Conservation (phyloP, 1,139 yeast species). For the Sugiyamaella japonica region DNA sequence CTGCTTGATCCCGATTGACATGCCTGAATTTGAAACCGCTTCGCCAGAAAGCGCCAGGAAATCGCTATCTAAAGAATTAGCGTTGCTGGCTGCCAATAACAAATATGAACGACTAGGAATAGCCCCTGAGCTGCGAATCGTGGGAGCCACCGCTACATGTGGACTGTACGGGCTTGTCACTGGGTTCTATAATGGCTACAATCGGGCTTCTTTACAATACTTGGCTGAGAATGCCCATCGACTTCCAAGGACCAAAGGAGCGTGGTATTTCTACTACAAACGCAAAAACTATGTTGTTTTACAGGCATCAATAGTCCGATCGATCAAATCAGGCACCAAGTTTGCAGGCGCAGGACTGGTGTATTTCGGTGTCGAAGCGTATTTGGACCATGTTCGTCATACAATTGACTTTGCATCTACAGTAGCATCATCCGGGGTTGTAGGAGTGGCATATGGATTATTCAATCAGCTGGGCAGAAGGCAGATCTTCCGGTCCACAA, state of each 20-base stretch:
- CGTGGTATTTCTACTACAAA: slow-evolving; percentile 89
- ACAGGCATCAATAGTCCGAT: slow-evolving; percentile 52
- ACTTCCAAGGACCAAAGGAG: slow-evolving; percentile 73
- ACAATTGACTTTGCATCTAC: slow-evolving; percentile 64
- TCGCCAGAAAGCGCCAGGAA: background rate
- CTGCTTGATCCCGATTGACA: no score
- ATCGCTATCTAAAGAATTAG: slow-evolving; percentile 5
- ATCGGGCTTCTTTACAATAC: slow-evolving; percentile 56
- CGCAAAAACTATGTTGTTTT: slow-evolving; percentile 77
- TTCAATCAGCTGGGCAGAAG: slow-evolving; percentile 46
- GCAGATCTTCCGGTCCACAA: slow-evolving; percentile 52
- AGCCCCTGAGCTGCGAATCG: slow-evolving; percentile 44
- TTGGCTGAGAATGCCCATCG: slow-evolving; percentile 83
- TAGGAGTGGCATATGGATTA: slow-evolving; percentile 56
- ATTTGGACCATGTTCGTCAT: slow-evolving; percentile 56
- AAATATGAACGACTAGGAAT: slow-evolving; percentile 42
- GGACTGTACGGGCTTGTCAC: slow-evolving; percentile 58
- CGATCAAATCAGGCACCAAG: slow-evolving; percentile 48
- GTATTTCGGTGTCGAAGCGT: slow-evolving; percentile 63
- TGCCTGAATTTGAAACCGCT: background rate
- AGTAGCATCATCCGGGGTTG: slow-evolving; percentile 52
- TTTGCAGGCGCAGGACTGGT: slow-evolving; percentile 50
- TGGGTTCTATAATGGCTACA: slow-evolving; percentile 66
- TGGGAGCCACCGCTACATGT: slow-evolving; percentile 38
- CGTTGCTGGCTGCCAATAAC: slow-evolving; percentile 12